Percentiles rank a stretch among this genome's conserved stretches.
phyloP scores from a whole-genome alignment of 495 filamentous ascomycete species.

The Cryomyces minteri region DNA sequence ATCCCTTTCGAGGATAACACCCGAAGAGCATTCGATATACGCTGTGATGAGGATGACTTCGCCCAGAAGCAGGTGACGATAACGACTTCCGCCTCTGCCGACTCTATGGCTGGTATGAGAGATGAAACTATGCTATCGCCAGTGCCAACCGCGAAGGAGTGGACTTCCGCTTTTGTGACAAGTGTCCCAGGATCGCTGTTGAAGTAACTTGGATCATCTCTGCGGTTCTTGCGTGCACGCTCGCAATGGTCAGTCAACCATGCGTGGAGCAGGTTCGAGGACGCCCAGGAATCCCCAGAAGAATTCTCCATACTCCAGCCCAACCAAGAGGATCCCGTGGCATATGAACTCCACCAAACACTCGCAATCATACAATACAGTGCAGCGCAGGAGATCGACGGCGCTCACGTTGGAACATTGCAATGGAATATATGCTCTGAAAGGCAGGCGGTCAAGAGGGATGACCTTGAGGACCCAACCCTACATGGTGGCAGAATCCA shows the following conservation, averaged over 20 bases:
- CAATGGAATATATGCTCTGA: no score
- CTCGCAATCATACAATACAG: no score
- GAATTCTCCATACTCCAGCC: no score
- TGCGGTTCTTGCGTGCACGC: neutral
- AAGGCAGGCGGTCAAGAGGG: no score
- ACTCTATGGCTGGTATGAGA: conserved; percentile 34
- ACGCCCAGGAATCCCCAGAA: no score
- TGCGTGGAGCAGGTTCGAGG: neutral
- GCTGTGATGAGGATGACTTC: conserved; percentile 30
- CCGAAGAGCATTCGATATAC: conserved; percentile 28
- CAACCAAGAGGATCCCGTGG: no score
- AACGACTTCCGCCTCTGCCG: conserved; percentile 41
- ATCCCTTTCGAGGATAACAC: conserved; percentile 27
- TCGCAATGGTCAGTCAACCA: neutral
- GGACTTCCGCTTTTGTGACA: conserved; percentile 25
- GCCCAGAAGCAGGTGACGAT: conserved; percentile 70
- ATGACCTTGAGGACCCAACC: no score
- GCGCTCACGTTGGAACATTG: no score
- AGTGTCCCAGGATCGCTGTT: conserved; percentile 11
- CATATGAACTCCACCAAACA: no score
- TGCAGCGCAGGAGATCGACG: no score
- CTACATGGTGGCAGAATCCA: neutral
- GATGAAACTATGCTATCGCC: conserved; percentile 33
- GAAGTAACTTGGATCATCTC: conserved; percentile 15
- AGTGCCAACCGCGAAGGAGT: conserved; percentile 35